Evolutionary conservation across 176 grass and related monocot genomes (phyloP).

Genomic region (Phragmites australis): DNA sequence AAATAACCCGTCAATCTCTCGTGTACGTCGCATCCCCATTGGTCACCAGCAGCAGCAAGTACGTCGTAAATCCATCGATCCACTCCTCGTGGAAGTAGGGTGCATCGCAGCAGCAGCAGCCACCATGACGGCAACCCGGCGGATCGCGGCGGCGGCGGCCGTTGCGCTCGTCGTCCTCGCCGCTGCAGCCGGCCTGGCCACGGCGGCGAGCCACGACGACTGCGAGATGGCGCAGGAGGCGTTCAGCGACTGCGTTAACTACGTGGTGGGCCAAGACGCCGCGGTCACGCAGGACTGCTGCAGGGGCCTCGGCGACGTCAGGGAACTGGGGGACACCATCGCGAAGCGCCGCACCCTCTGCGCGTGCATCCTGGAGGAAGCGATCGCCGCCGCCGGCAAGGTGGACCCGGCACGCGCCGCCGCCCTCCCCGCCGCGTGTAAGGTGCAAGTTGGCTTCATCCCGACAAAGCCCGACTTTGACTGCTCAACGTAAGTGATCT

Average conservation of each 20-base stretch:
- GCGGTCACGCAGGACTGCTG: slow-evolving; percentile 9
- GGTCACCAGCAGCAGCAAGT: too few relatives aligned
- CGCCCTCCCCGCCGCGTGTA: slow-evolving; percentile 15
- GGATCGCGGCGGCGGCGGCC: neutral
- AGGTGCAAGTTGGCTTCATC: slow-evolving; percentile 13
- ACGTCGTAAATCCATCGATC: too few relatives aligned
- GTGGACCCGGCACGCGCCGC: slow-evolving; percentile 5
- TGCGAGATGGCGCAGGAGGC: slow-evolving; percentile 20
- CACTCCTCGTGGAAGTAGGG: neutral
- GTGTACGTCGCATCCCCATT: too few relatives aligned
- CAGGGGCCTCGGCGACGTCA: slow-evolving; percentile 10
- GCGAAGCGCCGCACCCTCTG: slow-evolving; percentile 1
- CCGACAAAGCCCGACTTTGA: slow-evolving; percentile 29
- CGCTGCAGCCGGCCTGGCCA: neutral
- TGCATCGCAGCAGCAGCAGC: too few relatives aligned
- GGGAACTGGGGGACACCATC: neutral
- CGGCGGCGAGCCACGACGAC: neutral
- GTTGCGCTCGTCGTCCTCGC: neutral
- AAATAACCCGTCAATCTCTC: too few relatives aligned
- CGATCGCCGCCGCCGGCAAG: slow-evolving; percentile 1
- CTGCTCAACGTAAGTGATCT: slow-evolving; percentile 22
- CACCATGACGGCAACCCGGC: neutral
- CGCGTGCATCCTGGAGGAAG: slow-evolving; percentile 26
- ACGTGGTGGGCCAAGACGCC: neutral
- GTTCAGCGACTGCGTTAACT: slow-evolving; percentile 41